These are phyloP conservation scores for Sporisorium exsertum DNA, from an alignment of 1,284 basidiomycete genomes.

Conservation along the genomic window DNA sequence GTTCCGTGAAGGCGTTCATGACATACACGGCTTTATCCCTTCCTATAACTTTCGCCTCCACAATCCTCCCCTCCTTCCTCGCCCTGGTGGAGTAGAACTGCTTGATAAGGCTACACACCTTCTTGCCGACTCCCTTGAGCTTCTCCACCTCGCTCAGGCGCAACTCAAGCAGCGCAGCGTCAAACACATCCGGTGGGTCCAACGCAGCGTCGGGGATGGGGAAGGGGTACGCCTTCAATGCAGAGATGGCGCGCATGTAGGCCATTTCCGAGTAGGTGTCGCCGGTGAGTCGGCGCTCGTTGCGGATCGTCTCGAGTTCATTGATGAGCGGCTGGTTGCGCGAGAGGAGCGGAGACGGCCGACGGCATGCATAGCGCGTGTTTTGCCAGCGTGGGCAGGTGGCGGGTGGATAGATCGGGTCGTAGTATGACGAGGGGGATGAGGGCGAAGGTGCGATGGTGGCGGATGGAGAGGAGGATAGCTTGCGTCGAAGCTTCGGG, in stretches of 20 bases:
- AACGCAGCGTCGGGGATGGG: slow-evolving; percentile 29
- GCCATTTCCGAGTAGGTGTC: slow-evolving; percentile 59
- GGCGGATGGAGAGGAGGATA: background rate
- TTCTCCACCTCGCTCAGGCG: slow-evolving; percentile 33
- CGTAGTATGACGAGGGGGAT: slow-evolving; percentile 14
- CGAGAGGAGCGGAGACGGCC: slow-evolving; percentile 57
- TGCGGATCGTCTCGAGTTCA: slow-evolving; percentile 58
- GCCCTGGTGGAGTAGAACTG: slow-evolving; percentile 52
- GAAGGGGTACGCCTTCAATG: slow-evolving; percentile 61
- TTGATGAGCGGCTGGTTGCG: slow-evolving; percentile 60
- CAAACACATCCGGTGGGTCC: slow-evolving; percentile 8
- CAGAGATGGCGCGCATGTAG: slow-evolving; percentile 62
- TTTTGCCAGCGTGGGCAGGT: slow-evolving; percentile 40
- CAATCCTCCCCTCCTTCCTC: slow-evolving; percentile 31
- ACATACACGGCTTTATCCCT: slow-evolving; percentile 53
- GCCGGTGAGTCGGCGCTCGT: slow-evolving; percentile 57
- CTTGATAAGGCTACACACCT: slow-evolving; percentile 51
- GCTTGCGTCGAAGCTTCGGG: background rate
- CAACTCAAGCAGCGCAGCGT: slow-evolving; percentile 9
- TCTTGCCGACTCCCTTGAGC: slow-evolving; percentile 63
- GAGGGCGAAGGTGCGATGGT: background rate
- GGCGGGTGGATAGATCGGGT: slow-evolving; percentile 14
- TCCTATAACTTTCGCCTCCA: slow-evolving; percentile 59
- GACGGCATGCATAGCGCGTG: slow-evolving; percentile 50
- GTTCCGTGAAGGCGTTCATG: slow-evolving; percentile 56